These are phyloP conservation scores for Aquanectria penicillioides DNA, from an alignment of 2,329 filamentous ascomycete species.

Conservation along the genomic window DNA sequence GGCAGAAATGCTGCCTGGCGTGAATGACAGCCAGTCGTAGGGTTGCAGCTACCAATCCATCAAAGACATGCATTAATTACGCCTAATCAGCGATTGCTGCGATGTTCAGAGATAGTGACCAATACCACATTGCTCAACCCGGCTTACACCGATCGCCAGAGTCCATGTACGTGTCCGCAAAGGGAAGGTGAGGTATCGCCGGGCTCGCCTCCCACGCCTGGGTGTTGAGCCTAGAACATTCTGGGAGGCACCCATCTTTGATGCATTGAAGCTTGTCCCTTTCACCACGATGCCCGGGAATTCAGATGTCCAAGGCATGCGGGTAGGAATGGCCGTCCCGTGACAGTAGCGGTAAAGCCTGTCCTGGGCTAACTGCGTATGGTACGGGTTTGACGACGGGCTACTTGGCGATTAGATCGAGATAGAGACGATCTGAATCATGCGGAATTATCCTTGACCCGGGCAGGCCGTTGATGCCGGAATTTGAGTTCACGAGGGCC, in stretches of 20 bases:
- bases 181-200: constrained; percentile 15
- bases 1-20: constrained; percentile 14
- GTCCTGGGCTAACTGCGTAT: not conserved
- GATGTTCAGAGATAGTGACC: constrained; percentile 9
- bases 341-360: not conserved
- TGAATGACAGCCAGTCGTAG: constrained; percentile 11
- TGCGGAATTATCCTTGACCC: not conserved
- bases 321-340: not conserved
- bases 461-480: not conserved
- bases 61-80: constrained; percentile 26
- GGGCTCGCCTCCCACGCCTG: no score
- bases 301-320: not conserved
- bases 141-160: constrained; percentile 17
- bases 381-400: not conserved
- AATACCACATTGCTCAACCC: constrained; percentile 3
- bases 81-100: constrained; percentile 32
- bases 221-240: no score
- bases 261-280: no score
- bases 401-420: constrained; percentile 3
- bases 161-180: not conserved
- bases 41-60: constrained; percentile 18
- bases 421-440: not conserved
- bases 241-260: no score
- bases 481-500: constrained; percentile 18
- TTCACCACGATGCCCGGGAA: no score